These are phyloP conservation scores for Cercospora brassicicola DNA, from an alignment of 2,329 filamentous ascomycete species.

Conservation along the genomic window DNA sequence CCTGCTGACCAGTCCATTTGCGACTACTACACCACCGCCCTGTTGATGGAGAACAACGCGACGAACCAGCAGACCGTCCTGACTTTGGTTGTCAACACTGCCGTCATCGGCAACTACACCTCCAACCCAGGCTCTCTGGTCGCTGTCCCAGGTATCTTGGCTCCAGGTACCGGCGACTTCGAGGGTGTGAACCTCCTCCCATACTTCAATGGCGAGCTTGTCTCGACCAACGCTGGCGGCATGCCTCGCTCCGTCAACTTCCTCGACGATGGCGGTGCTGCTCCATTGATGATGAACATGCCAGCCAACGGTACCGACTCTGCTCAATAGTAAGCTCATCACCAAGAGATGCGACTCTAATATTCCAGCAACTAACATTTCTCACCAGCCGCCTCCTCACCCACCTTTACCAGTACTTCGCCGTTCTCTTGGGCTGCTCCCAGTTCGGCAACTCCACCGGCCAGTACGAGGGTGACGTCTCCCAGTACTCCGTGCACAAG, in stretches of 20 bases:
- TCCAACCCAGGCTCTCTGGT: slow-evolving; percentile 33
- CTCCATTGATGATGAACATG: slow-evolving; percentile 57
- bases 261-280: slow-evolving; percentile 60
- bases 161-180: slow-evolving; percentile 51
- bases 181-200: slow-evolving; percentile 57
- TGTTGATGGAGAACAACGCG: slow-evolving; percentile 60
- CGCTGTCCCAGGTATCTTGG: slow-evolving; percentile 58
- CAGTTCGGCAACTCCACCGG: slow-evolving; percentile 53
- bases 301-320: slow-evolving; percentile 54
- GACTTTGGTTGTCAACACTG: slow-evolving; percentile 62
- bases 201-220: slow-evolving; percentile 60
- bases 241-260: slow-evolving; percentile 58
- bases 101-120: slow-evolving; percentile 55
- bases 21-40: slow-evolving; percentile 63
- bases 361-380: slow-evolving; percentile 1
- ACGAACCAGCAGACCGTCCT: slow-evolving; percentile 59
- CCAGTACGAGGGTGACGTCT: slow-evolving; percentile 51
- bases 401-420: slow-evolving; percentile 64
- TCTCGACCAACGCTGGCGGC: slow-evolving; percentile 54
- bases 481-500: slow-evolving; percentile 58
- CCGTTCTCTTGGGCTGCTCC: slow-evolving; percentile 58
- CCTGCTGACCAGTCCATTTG: slow-evolving; percentile 56
- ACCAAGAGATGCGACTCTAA: neutral
- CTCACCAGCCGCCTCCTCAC: slow-evolving; percentile 55
- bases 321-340: slow-evolving; percentile 55